Evolutionary conservation across 179 eudicot species (phyloP).

Genomic region (Amaranthus tricolor): DNA sequence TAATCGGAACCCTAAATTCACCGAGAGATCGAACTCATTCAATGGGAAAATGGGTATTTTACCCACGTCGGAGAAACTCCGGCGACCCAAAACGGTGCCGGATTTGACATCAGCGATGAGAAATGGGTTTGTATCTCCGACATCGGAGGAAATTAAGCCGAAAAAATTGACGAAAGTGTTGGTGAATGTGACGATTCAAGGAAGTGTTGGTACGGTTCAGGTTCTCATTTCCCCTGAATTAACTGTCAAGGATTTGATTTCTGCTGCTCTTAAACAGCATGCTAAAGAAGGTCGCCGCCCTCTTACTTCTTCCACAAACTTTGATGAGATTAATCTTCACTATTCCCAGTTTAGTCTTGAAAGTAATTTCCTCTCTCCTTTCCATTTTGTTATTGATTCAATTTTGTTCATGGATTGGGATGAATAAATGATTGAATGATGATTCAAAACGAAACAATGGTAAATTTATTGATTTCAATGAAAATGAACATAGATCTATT

Average conservation of each 20-base stretch:
- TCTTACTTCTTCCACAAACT: constrained; percentile 14
- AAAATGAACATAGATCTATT: not conserved
- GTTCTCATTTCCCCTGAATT: constrained; percentile 33
- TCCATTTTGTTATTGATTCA: no score
- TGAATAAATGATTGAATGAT: no score
- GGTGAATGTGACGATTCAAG: constrained; percentile 43
- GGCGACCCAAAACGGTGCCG: constrained; percentile 36
- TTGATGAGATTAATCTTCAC: constrained; percentile 36
- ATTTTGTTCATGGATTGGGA: not conserved
- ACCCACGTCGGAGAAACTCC: constrained; percentile 14
- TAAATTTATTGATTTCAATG: not conserved
- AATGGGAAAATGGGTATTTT: constrained; percentile 18
- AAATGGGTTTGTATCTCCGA: not conserved
- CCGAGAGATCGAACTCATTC: constrained; percentile 32
- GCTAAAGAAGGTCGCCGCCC: constrained; percentile 45
- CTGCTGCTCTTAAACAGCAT: constrained; percentile 31
- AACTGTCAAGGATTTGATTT: constrained; percentile 34
- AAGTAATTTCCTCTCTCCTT: constrained; percentile 22
- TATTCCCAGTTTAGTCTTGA: constrained; percentile 44
- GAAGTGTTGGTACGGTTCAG: constrained; percentile 41
- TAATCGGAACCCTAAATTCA: not conserved
- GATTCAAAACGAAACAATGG: not conserved
- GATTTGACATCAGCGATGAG: constrained; percentile 18
- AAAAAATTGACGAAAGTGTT: constrained; percentile 33
- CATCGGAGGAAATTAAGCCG: not conserved